Conservation (phyloP, 176 grass and related monocot species). For the Zoysia japonica region DNA sequence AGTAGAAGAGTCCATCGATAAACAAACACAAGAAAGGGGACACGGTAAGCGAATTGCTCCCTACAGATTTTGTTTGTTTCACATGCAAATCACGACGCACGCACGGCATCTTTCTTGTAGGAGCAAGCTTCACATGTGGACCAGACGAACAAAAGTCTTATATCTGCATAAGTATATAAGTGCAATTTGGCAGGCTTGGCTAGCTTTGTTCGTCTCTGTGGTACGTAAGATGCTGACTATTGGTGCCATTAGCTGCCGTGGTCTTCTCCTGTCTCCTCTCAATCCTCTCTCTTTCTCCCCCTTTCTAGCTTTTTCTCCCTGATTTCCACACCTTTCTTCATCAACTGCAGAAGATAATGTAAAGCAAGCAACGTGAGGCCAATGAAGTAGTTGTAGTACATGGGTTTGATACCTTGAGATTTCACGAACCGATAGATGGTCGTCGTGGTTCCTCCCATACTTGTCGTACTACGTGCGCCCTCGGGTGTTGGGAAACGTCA, state of each 20-base stretch:
- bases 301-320: slow-evolving; percentile 18
- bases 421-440: neutral
- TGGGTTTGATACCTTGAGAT: slow-evolving; percentile 27
- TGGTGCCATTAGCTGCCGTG: neutral
- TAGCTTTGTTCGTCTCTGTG: slow-evolving; percentile 16
- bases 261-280: slow-evolving; percentile 11
- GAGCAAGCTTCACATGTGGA: slow-evolving; percentile 35
- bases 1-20: neutral
- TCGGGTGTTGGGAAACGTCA: slow-evolving; percentile 52
- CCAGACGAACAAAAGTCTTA: neutral
- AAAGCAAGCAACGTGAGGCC: slow-evolving; percentile 35
- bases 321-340: slow-evolving; percentile 40
- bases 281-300: neutral
- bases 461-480: slow-evolving; percentile 42
- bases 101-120: slow-evolving; percentile 29
- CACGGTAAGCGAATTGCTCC: slow-evolving; percentile 2
- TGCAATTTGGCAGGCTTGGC: too few relatives aligned
- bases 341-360: slow-evolving; percentile 28
- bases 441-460: neutral
- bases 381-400: neutral
- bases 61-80: neutral
- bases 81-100: slow-evolving; percentile 23
- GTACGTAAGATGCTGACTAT: slow-evolving; percentile 31
- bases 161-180: too few relatives aligned
- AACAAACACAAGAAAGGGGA: too few relatives aligned